Base-by-base conservation (phyloP, 495 filamentous ascomycete genomes). In the Penicillium malachiteum region DNA sequence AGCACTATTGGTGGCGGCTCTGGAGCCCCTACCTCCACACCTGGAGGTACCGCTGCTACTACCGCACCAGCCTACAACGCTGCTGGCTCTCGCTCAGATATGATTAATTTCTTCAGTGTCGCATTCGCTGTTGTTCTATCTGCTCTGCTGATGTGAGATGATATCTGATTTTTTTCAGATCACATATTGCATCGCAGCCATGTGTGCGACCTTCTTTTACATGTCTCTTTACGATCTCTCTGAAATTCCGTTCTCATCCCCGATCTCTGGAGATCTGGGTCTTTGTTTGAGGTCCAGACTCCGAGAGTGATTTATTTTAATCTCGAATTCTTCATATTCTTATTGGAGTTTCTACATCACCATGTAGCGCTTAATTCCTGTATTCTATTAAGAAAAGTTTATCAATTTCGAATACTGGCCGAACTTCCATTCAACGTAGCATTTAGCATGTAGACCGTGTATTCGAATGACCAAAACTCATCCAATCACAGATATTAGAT, bases 21-120 rank as follows among this genome's bases (percentile, higher is more conserved):
- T 7, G 51, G 35, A 31, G 37, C 50, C 16, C 62, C 65, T 30
- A 70, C 57, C 48, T 52, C 54, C 18, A 70, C 62, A 3, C 58
- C 50, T 13, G 63, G 59, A 12, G 55, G 60, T 33, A 42, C 31
- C n/a, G n/a, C n/a, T n/a, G n/a, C n/a, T n/a, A n/a, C n/a, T n/a
- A n/a, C n/a, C 3, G 16, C 54, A 7, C 40, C 55, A 1, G 41
- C 26, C 14, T 57, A 47, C 48, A 57, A 52, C 34, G 55, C 34
- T 13, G 55, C 48, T 48, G 33, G 30, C 5, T 47, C 42, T 30
- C 33, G 34, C 21, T 52, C 35, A 12, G 55, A 42, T 18, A 32
- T 52, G 16, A 7, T 45, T 31, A 52, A 41, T 37, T 21, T 52
- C 46, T 57, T 52, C 42, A 16, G 55, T 26, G 34, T 52, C 12